phyloP scores from a whole-genome alignment of 768 basidiomycete species.

The Podaxis carcinomalis region DNA sequence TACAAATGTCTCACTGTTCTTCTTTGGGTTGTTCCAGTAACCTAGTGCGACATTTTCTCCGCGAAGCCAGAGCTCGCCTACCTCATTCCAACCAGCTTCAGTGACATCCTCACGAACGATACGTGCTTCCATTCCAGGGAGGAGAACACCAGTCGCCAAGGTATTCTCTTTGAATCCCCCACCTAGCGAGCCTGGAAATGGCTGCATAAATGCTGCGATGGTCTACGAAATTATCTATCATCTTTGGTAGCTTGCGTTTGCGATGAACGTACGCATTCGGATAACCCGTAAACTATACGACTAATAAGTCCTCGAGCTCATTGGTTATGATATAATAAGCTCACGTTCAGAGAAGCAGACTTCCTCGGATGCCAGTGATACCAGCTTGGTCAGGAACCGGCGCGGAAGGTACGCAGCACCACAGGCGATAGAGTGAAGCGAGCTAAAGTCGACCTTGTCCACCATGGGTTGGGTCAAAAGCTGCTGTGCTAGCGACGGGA shows the following conservation, averaged over 20 bases:
- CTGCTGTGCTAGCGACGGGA: conserved; percentile 64
- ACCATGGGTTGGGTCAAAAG: conserved; percentile 51
- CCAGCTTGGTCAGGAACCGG: conserved; percentile 39
- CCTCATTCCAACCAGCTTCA: conserved; percentile 49
- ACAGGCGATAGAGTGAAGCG: conserved; percentile 34
- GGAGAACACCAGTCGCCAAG: conserved; percentile 53
- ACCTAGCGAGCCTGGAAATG: conserved; percentile 37
- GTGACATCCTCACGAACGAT: conserved; percentile 53
- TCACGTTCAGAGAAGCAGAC: conserved; percentile 40
- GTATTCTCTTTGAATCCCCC: conserved; percentile 33
- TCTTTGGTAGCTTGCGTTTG: neutral
- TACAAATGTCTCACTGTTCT: conserved; percentile 60
- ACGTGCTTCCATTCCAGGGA: conserved; percentile 60
- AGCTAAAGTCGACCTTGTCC: conserved; percentile 47
- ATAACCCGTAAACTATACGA: conserved; percentile 66
- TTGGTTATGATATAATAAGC: neutral
- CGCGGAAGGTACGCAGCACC: conserved; percentile 71
- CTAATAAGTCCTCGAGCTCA: neutral
- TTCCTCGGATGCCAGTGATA: conserved; percentile 27
- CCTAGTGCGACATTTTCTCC: conserved; percentile 55
- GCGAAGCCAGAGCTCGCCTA: conserved; percentile 61
- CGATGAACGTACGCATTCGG: conserved; percentile 47
- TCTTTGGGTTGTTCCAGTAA: conserved; percentile 68
- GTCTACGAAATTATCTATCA: conserved; percentile 36
- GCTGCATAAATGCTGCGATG: conserved; percentile 41